Evolutionary conservation across 2,329 filamentous ascomycete genomes (phyloP).

Genomic region (Dactylellina sp.): DNA sequence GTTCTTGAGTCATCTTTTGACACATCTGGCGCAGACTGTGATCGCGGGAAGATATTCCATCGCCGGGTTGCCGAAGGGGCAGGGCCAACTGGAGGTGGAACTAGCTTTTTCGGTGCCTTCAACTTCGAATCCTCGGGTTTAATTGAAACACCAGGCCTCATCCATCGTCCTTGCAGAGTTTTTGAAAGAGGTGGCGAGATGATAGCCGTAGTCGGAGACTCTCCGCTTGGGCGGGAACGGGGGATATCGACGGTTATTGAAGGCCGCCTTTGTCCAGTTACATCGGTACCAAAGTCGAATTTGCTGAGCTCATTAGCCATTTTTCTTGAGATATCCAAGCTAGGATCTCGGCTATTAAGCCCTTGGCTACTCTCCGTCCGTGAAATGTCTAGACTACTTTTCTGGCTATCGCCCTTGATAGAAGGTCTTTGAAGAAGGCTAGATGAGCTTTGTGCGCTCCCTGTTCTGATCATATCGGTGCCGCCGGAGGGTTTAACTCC

Average conservation of each 20-base stretch:
- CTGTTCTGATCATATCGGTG: constrained; percentile 64
- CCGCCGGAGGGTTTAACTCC: constrained; percentile 64
- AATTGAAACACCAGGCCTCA: constrained; percentile 21
- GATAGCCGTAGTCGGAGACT: constrained; percentile 34
- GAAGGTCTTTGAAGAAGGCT: constrained; percentile 35
- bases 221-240: constrained; percentile 31
- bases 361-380: constrained; percentile 50
- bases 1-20: constrained; percentile 27
- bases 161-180: constrained; percentile 14
- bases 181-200: constrained; percentile 25
- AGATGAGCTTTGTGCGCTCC: constrained; percentile 61
- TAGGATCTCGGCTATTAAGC: constrained; percentile 38
- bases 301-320: constrained; percentile 30
- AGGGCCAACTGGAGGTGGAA: constrained; percentile 27
- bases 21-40: constrained; percentile 46
- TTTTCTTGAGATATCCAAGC: constrained; percentile 40
- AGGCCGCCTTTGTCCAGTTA: constrained; percentile 21
- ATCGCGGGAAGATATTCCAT: constrained; percentile 48
- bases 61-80: constrained; percentile 32
- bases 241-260: constrained; percentile 32
- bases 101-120: constrained; percentile 29
- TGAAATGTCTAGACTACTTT: constrained; percentile 45
- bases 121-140: constrained; percentile 41
- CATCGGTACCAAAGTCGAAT: constrained; percentile 43
- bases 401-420: constrained; percentile 44